Conservation (phyloP, 1,284 basidiomycete species). For the Papiliotrema laurentii region DNA sequence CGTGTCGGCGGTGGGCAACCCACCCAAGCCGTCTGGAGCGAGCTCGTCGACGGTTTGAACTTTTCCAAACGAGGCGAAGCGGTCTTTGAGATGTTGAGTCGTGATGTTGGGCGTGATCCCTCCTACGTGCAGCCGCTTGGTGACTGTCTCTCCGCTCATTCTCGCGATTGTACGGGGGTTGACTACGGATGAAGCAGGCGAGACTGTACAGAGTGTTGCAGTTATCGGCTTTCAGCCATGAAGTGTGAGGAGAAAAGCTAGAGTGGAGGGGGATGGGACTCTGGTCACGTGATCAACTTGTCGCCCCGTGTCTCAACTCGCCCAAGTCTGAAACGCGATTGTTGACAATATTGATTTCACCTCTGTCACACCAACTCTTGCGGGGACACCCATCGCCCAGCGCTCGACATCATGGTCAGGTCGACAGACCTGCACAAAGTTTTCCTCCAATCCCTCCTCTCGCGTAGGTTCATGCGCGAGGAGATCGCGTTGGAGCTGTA, state of each 20-base stretch:
- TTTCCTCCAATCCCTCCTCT: constrained; percentile 41
- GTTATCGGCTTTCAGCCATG: not conserved
- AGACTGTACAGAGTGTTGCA: not conserved
- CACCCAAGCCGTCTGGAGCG: constrained; percentile 40
- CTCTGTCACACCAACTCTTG: not conserved
- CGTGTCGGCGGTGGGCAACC: constrained; percentile 8
- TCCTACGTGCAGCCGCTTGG: constrained; percentile 42
- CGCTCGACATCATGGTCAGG: not conserved
- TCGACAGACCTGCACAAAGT: constrained; percentile 37
- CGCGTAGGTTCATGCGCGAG: constrained; percentile 32
- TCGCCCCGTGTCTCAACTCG: too few species aligned
- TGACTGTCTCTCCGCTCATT: constrained; percentile 16
- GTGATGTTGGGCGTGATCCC: constrained; percentile 45
- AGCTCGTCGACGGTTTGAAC: constrained; percentile 39
- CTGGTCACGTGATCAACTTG: not conserved
- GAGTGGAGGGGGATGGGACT: too few species aligned
- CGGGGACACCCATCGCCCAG: too few species aligned
- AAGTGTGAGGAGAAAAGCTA: not conserved
- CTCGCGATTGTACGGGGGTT: not conserved
- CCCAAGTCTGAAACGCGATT: too few species aligned
- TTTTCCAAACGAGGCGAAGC: constrained; percentile 42
- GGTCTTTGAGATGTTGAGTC: constrained; percentile 37
- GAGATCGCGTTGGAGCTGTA: constrained; percentile 39
- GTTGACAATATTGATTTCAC: too few species aligned
- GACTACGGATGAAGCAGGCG: not conserved